These are phyloP conservation scores for Lepiota venenata DNA, from an alignment of 768 basidiomycete genomes.

Conservation along the genomic window DNA sequence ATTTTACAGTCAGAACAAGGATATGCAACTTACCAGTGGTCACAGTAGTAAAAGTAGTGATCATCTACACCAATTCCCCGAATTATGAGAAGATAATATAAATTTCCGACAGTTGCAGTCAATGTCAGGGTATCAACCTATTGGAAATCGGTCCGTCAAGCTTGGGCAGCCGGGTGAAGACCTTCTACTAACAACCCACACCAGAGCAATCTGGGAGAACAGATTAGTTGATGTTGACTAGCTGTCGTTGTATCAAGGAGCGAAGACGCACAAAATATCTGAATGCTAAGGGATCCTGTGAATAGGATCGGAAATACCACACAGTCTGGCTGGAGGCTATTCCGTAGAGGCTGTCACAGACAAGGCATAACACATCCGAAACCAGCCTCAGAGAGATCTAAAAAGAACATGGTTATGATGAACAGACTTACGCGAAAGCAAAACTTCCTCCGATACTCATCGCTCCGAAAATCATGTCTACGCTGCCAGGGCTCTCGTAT, in stretches of 20 bases:
- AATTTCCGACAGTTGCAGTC: not conserved
- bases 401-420: not conserved
- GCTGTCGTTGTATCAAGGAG: no score
- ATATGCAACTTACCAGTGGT: not conserved
- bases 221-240: no score
- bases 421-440: conserved; percentile 2
- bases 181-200: not conserved
- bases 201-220: not conserved
- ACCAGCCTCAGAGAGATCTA: not conserved
- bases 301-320: conserved; percentile 6
- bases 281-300: conserved; percentile 1
- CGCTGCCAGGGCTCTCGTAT: not conserved
- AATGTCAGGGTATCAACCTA: not conserved
- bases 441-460: conserved; percentile 5
- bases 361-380: not conserved
- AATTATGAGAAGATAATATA: conserved; percentile 1
- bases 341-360: not conserved
- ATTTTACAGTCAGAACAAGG: no score
- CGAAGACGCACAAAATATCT: not conserved
- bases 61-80: not conserved
- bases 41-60: not conserved
- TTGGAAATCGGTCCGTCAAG: not conserved
- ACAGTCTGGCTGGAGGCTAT: not conserved
- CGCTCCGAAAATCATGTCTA: not conserved
- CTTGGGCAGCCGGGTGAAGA: no score